Evolutionary conservation across 805 yeast species (phyloP).

Genomic region (Candida stauntonica): DNA sequence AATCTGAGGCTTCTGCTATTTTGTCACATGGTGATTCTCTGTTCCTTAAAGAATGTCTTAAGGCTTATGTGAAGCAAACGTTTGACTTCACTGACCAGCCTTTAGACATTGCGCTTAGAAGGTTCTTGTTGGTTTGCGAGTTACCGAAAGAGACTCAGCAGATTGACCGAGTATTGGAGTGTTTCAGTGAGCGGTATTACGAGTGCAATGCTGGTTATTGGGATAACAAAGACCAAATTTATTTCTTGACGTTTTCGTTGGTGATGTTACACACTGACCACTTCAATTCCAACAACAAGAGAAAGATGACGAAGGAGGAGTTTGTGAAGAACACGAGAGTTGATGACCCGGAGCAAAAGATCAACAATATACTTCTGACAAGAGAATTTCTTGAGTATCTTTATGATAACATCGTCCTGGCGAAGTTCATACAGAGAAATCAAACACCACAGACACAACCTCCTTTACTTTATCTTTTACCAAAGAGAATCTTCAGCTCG

Average conservation of each 20-base stretch:
- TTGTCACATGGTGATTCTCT: slow-evolving; percentile 27
- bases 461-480: slow-evolving; percentile 14
- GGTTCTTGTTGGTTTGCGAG: slow-evolving; percentile 51
- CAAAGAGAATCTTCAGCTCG: slow-evolving; percentile 24
- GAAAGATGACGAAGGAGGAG: slow-evolving; percentile 62
- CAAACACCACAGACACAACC: slow-evolving; percentile 21
- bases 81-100: slow-evolving; percentile 54
- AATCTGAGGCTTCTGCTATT: slow-evolving; percentile 29
- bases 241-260: slow-evolving; percentile 58
- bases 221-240: slow-evolving; percentile 47
- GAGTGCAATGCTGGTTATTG: slow-evolving; percentile 23
- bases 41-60: slow-evolving; percentile 27
- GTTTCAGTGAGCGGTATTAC: slow-evolving; percentile 51
- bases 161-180: slow-evolving; percentile 61
- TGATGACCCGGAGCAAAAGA: slow-evolving; percentile 23
- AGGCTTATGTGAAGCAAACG: slow-evolving; percentile 26
- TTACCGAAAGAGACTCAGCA: slow-evolving; percentile 74
- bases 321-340: slow-evolving; percentile 46
- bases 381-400: slow-evolving; percentile 49
- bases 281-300: slow-evolving; percentile 62
- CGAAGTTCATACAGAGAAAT: slow-evolving; percentile 50
- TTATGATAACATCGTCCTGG: slow-evolving; percentile 61
- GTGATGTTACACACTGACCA: slow-evolving; percentile 72
- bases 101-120: slow-evolving; percentile 60
- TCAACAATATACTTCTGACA: slow-evolving; percentile 28